These are phyloP conservation scores for Mycena galopus DNA, from an alignment of 768 basidiomycete species.

Conservation along the genomic window DNA sequence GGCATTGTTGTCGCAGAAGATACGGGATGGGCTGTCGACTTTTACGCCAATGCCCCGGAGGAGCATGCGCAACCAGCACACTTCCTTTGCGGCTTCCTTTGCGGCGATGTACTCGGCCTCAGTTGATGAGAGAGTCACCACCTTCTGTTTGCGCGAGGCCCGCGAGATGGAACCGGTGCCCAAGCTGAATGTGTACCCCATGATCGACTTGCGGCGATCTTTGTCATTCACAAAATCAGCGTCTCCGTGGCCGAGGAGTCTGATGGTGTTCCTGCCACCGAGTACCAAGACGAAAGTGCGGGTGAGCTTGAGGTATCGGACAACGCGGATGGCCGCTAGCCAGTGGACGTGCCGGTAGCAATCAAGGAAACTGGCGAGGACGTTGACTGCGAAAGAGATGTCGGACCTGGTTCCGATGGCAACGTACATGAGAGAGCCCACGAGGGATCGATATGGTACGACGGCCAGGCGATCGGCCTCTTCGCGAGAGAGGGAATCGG, in stretches of 20 bases:
- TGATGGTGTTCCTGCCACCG: background rate
- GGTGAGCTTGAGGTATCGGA: background rate
- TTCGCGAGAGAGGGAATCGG: background rate
- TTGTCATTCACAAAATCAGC: background rate
- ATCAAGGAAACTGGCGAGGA: background rate
- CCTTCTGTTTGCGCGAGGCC: background rate
- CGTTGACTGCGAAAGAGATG: background rate
- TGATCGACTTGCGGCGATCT: background rate
- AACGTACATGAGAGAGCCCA: background rate
- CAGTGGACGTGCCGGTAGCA: background rate
- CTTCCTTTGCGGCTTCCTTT: background rate
- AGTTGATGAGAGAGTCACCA: background rate
- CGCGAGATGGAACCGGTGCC: background rate
- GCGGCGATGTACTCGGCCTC: background rate
- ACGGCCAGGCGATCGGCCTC: background rate
- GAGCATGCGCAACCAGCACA: background rate
- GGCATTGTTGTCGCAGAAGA: no score
- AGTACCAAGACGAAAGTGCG: background rate
- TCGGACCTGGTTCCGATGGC: no score
- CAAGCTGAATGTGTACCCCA: background rate
- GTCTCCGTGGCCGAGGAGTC: background rate
- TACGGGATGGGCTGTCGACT: no score
- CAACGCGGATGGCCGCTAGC: background rate
- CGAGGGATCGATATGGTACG: background rate
- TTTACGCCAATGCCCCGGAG: background rate